A percentile compares a stretch with the other conserved stretches of the same genome.
Conservation (phyloP, 2,329 filamentous ascomycete genomes). For the Endoconidiophora polonica region DNA sequence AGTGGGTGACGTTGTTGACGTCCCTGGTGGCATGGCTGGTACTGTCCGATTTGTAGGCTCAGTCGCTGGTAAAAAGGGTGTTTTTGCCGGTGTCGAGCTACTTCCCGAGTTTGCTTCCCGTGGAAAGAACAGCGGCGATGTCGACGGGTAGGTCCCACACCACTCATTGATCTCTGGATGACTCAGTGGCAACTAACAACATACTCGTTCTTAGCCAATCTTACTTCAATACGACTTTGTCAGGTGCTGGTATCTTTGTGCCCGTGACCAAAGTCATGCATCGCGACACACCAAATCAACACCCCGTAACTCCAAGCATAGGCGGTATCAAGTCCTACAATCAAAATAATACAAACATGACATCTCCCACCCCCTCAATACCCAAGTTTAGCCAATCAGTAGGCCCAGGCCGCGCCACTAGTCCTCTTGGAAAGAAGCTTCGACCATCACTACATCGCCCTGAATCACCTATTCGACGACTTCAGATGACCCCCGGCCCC, state of each 20-base stretch:
- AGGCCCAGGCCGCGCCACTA: constrained; percentile 55
- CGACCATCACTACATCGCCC: constrained; percentile 71
- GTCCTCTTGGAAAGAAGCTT: constrained; percentile 45
- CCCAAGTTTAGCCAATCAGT: constrained; percentile 81
- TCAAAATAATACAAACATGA: constrained; percentile 43
- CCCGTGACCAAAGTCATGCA: constrained; percentile 66
- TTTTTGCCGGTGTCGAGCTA: constrained; percentile 85
- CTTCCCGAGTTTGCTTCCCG: constrained; percentile 60
- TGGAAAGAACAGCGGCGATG: constrained; percentile 92
- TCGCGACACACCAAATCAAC: constrained; percentile 41
- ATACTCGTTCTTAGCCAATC: constrained; percentile 29
- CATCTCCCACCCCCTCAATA: constrained; percentile 47
- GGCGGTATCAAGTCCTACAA: constrained; percentile 34
- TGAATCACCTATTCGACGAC: constrained; percentile 64
- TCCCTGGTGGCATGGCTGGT: constrained; percentile 84
- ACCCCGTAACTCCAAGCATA: constrained; percentile 48
- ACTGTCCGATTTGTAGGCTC: constrained; percentile 75
- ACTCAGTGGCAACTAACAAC: constrained; percentile 10
- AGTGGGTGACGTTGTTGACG: constrained; percentile 73
- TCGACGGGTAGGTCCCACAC: constrained; percentile 56
- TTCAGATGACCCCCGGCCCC: constrained; percentile 41
- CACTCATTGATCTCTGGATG: not conserved
- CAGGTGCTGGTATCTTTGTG: constrained; percentile 84
- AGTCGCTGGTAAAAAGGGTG: constrained; percentile 77
- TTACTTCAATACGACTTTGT: constrained; percentile 67